Evolutionary conservation across 306 rosid genomes (phyloP), one percentile per base, ranked within the genome.

Genomic region (Parietaria judaica): DNA sequence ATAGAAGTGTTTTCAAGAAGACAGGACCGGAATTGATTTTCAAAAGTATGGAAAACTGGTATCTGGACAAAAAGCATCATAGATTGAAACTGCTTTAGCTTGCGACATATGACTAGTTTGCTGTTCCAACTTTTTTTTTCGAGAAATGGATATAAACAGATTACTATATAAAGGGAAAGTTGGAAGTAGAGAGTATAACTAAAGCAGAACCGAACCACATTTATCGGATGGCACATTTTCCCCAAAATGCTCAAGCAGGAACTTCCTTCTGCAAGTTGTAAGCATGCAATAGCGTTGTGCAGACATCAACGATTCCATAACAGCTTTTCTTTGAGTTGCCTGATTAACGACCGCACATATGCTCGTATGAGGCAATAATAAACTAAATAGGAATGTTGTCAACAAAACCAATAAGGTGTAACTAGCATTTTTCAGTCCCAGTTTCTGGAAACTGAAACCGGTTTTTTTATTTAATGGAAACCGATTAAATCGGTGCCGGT

Each of bases 231-330:
- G 15, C 75, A 64, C 6, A 1, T 70, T 83, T 70, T 90, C 94
- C 66, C 97, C 97, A 49, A 90, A 86, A 75, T 90, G 79, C 60
- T 72, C 78, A 66, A 90, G 97, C 82, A 90, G 72, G 75, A 71
- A 79, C 80, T 81, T 87, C 66, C 97, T 86, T 77, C 95, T 80
- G 83, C 97, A 90, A 49, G 85, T 84, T 65, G 90, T 69, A 59
- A 69, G 49, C 65, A 85, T 65, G 66, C 97, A 86, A 74, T 90
- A 90, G 59, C 50, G 95, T 70, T 80, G 86, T 51, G 95, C 97
- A 59, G 88, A 85, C 75, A 64, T 65, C 80, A 90, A 61, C 12
- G 97, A 86, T 77, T 84, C 84, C 80, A 70, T 71, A 46, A 84
- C 79, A 74, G 97, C 97, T 81, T 61, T 84, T 77, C 80, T 78